Evolutionary conservation across 805 yeast species (phyloP), one percentile per base, ranked within the genome.

Genomic region (Yamadazyma ubonensis): DNA sequence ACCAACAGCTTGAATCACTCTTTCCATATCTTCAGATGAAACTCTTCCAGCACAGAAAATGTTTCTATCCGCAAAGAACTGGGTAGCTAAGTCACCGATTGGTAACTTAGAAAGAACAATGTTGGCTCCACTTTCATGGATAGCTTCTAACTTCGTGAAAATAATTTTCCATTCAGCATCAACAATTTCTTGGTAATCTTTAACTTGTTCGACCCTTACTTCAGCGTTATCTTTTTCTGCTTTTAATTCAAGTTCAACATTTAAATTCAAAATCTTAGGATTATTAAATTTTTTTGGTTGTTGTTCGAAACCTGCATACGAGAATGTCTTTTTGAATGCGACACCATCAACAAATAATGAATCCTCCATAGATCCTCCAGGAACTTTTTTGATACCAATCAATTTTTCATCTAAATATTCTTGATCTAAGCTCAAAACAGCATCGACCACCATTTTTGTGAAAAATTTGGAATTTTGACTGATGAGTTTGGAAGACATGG

Each of bases 131-230:
- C 95, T 75, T 18, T 73, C 75, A 52, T 79, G 83, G 49, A 93
- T 84, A 38, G 87, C 83, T 55, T 86, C 84, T 51, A 93, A 76
- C 67, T 93, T 93, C 58, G 83, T 77, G 54, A 86, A 74, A 50
- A 93, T 93, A 50, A 93, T 85, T 61, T 86, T 79, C 98, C 99
- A 93, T 66, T 93, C 99, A n/a, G 99, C 99, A 65, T 93, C 98
- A 14, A 93, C 99, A 42, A 93, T 84, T 23, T 83, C 88, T 70
- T 93, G 99, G 66, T 93, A 93, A 54, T 91, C 97, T 43, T 79
- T 76, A 41, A 93, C 97, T 61, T 89, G 84, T 55, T 87, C 95
- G 36, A 93, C 93, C 52, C 99, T 79, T 23, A 93, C 98, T 71
- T 93, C 99, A 7, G 99, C 99, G 59, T 93, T 93, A 63, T 93